A percentile compares a stretch with the other conserved stretches of the same genome.
Evolutionary conservation across 2,329 filamentous ascomycete species (phyloP).

Genomic region (Alternaria rosae): DNA sequence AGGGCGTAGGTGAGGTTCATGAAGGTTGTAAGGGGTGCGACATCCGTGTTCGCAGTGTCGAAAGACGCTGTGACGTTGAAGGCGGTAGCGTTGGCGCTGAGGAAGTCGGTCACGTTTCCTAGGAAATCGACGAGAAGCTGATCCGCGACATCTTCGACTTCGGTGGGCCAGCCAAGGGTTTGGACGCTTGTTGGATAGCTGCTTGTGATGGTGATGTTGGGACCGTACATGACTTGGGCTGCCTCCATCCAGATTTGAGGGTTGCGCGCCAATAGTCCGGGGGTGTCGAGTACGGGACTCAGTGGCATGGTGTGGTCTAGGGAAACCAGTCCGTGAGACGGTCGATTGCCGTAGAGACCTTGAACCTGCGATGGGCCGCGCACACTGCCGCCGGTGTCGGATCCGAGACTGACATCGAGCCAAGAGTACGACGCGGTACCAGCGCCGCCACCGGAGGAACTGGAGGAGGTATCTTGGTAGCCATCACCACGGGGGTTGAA

Average conservation of each 20-base stretch:
- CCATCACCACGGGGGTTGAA: constrained; percentile 57
- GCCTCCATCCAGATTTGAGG: constrained; percentile 54
- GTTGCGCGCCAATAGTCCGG: constrained; percentile 57
- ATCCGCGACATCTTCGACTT: constrained; percentile 38
- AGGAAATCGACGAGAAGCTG: constrained; percentile 55
- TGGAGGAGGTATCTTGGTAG: constrained; percentile 57
- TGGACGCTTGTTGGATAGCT: constrained; percentile 54
- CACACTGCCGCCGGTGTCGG: constrained; percentile 60
- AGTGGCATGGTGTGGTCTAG: constrained; percentile 60
- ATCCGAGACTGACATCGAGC: constrained; percentile 60
- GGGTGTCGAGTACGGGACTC: constrained; percentile 57
- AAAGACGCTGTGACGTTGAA: constrained; percentile 51
- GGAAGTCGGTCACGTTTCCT: constrained; percentile 52
- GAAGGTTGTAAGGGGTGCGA: constrained; percentile 45
- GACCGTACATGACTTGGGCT: constrained; percentile 55
- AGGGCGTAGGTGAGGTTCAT: constrained; percentile 57
- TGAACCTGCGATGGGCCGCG: constrained; percentile 58
- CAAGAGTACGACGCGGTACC: constrained; percentile 56
- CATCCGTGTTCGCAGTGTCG: constrained; percentile 41
- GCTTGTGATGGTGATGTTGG: constrained; percentile 54
- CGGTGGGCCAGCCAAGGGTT: constrained; percentile 54
- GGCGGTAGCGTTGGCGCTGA: constrained; percentile 48
- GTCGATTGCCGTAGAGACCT: constrained; percentile 60
- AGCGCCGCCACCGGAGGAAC: constrained; percentile 57
- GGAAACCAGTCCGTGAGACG: constrained; percentile 56